A percentile compares a stretch with the other conserved stretches of the same genome.
Evolutionary conservation across 2,329 filamentous ascomycete genomes (phyloP).

Genomic region (Orbilia brochopaga): DNA sequence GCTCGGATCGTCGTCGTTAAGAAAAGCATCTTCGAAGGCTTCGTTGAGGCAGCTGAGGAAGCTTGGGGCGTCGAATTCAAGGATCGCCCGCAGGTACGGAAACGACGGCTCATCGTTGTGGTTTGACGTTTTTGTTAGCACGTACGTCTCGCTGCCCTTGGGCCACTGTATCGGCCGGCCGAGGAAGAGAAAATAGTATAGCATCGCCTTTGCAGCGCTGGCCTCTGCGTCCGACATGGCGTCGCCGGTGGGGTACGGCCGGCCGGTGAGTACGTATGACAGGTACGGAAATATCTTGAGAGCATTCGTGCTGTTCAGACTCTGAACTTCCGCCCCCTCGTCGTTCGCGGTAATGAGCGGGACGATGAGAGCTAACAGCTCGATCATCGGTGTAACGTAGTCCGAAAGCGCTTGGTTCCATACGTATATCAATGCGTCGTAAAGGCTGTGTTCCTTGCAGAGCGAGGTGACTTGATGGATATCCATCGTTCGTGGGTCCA

Average conservation of each 20-base stretch:
- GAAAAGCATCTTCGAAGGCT: constrained; percentile 91
- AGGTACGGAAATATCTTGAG: constrained; percentile 94
- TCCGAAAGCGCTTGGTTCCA: constrained; percentile 92
- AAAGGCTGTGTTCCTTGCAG: constrained; percentile 89
- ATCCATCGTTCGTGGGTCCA: constrained; percentile 88
- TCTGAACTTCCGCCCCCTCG: constrained; percentile 63
- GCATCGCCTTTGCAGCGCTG: constrained; percentile 77
- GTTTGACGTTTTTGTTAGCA: constrained; percentile 66
- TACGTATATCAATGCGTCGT: constrained; percentile 93
- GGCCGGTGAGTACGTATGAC: constrained; percentile 85
- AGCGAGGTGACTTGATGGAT: constrained; percentile 89
- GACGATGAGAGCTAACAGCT: constrained; percentile 75
- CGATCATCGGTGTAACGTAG: constrained; percentile 87
- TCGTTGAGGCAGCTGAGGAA: constrained; percentile 96
- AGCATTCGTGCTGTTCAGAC: constrained; percentile 71
- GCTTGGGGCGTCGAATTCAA: constrained; percentile 87
- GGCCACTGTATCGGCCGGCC: constrained; percentile 79
- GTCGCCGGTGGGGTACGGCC: constrained; percentile 87
- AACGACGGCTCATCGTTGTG: constrained; percentile 74
- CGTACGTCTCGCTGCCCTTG: constrained; percentile 66
- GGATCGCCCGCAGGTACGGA: constrained; percentile 79
- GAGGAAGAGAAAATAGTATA: constrained; percentile 94
- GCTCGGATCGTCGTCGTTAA: constrained; percentile 72
- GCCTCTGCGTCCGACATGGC: constrained; percentile 74
- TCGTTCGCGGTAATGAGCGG: constrained; percentile 64